Evolutionary conservation across 164 flowering plant genomes (phyloP).

Genomic region (Cinnamomum micranthum): DNA sequence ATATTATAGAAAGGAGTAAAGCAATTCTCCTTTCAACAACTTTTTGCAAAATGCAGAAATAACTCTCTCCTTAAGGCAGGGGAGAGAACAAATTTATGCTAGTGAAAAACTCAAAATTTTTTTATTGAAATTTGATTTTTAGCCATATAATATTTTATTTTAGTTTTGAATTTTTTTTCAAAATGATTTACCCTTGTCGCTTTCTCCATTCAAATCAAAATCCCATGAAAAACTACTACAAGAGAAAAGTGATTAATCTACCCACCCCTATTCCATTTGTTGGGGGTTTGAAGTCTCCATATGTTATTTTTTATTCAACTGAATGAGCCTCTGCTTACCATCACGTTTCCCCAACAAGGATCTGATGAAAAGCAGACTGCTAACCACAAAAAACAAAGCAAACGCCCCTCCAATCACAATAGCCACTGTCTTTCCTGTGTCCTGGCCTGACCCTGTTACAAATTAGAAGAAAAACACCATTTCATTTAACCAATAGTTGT

Average conservation of each 20-base stretch:
- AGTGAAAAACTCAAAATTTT: too few species aligned
- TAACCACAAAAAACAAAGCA: slow-evolving; percentile 66
- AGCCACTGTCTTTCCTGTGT: slow-evolving; percentile 88
- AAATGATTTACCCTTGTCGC: not conserved
- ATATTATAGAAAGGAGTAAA: too few species aligned
- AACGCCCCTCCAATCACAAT: slow-evolving; percentile 94
- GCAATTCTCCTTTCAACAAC: too few species aligned
- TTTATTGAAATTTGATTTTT: too few species aligned
- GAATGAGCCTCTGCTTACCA: slow-evolving; percentile 35
- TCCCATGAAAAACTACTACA: not conserved
- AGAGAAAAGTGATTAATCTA: not conserved
- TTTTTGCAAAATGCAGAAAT: too few species aligned
- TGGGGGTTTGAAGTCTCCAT: not conserved
- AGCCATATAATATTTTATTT: not conserved
- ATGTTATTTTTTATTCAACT: too few species aligned
- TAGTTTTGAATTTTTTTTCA: not conserved
- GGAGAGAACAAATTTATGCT: too few species aligned
- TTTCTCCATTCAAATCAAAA: too few species aligned
- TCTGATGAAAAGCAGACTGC: slow-evolving; percentile 64
- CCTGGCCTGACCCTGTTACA: slow-evolving; percentile 18
- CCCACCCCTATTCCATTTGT: not conserved
- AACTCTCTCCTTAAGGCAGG: too few species aligned
- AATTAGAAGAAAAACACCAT: slow-evolving; percentile 8
- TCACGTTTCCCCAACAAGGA: slow-evolving; percentile 65
- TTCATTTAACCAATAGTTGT: not conserved